Base-by-base conservation (phyloP, 176 grass and related monocot species). In the Paspalum vaginatum region DNA sequence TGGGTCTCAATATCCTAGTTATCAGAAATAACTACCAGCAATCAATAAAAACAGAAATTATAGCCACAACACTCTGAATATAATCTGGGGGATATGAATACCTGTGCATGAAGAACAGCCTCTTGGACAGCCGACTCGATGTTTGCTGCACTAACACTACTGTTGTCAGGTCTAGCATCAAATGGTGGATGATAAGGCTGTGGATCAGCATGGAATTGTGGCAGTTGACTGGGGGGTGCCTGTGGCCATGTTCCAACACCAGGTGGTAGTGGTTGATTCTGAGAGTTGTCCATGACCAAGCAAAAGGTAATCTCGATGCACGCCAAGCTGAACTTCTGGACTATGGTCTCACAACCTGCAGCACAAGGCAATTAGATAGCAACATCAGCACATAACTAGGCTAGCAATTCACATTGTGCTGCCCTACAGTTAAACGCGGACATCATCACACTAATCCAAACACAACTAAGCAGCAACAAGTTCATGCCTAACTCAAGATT, bases 1-100 rank as follows among this genome's bases (percentile, higher is more conserved):
- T 93, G 92, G 7, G 88, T 93, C 76, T 88, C 84, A 79, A 99
- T 89, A 77, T 99, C 96, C 96, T 99, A 72, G 79, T 88, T 70
- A 86, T 68, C 53, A 89, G 22, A 76, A 84, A 68, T 38, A 68
- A 77, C 27, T 5, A 91, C 14, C 25, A 53, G 1, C 49, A 73
- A 53, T 83, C 74, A 88, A 81, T 68, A 72, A 79, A 79, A 65
- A 85, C 15, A 40, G n/a, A 61, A 88, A 39, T 9, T 9, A 57
- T 47, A 86, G 79, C 20, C 67, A 70, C 48, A 79, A 60, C 18
- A 47, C 48, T 43, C 5, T 61, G 14, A 77, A 82, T 41, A 83
- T 84, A n/a, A 64, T 82, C n/a, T 79, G 27, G 49, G 74, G 11
- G 54, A 65, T 49, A 75, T 25, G 65, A 79, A 76, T 98, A 99